Evolutionary conservation across 1,284 basidiomycete species (phyloP), one percentile per base, ranked within the genome.

Genomic region (Fistulinella cinereoalba): DNA sequence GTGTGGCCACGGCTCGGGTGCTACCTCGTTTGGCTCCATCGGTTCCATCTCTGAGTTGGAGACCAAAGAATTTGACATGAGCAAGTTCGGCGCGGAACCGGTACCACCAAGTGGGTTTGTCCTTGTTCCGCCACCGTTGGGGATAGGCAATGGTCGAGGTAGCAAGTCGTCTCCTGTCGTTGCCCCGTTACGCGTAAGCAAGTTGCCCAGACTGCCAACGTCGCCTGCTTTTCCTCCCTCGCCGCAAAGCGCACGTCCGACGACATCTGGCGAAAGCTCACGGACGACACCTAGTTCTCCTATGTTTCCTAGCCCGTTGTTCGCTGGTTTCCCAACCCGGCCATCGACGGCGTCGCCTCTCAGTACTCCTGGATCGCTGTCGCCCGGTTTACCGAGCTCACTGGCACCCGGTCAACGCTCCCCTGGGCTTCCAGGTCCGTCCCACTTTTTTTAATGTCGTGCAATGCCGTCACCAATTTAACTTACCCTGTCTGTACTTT

Each of bases 21-120:
- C 41, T 21, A 41, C 25, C 31, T 58, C 60, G 2, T 56, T 52
- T 25, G 58, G 50, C 18, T 61, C 51, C 2, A 46, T 63, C 4
- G 50, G 54, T 16, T 60, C 62, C 0, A 50, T 61, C 7, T 59
- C 60, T 11, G 62, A 63, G 21, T 34, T 63, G 13, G 57, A 60
- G 40, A 32, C 50, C 0, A 58, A 47, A 33, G 45, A 48, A 27
- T 57, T 61, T 24, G 59, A 58, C 37, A 27, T 45, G 37, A 37
- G 13, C 43, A 61, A 49, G 31, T 44, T 45, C 8, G 45, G 41
- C 43, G 8, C 33, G 9, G 38, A 22, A 13, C 1, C 41, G 2
- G 56, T 42, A 33, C 22, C 36, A 3, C 50, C 42, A n/a, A 32
- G 44, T 1, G 47, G 44, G n/a, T 65, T 61, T 34, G 37, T 59